Evolutionary conservation across 768 basidiomycete species (phyloP), one percentile per base, ranked within the genome.

Genomic region (Pleurotus giganteus): DNA sequence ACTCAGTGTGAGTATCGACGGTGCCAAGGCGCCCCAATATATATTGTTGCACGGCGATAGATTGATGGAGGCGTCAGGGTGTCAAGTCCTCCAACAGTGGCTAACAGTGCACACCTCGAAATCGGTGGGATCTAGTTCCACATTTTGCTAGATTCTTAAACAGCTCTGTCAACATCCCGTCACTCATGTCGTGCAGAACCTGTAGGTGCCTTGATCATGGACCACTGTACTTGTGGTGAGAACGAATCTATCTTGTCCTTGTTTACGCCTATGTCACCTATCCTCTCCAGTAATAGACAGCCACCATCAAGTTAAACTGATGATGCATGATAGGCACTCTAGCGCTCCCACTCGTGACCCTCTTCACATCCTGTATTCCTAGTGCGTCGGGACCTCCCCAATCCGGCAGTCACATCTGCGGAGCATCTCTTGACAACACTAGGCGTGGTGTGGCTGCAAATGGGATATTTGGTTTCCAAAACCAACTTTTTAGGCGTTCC

Each of bases 11-110:
- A 27, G 21, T 23, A 27, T n/a, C 27, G n/a, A 15, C 28, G 15
- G 46, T 9, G 27, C 27, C 27, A 29, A 47, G 28, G 26, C 27
- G 34, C 21, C 32, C 49, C 24, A 17, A n/a, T 24, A 31, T n/a
- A n/a, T n/a, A 21, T 49, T 31, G 8, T 49, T 23, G 34, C 49
- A 36, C 36, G 49, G 49, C 36, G n/a, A 36, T 51, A 34, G 31
- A 51, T 36, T 51, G 49, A 51, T 51, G 49, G 49, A 19, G 49
- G 47, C 29, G 29, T 31, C 47, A 34, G 34, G 49, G 49, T 36
- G 19, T 17, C 19, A 19, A 24, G 17, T 13, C 34, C 34, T 32
- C 34, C 34, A 13, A 34, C 4, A 15, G 27, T 23, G 19, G n/a
- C 11, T 9, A 36, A 11, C 34, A 9, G 34, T 36, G 11, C 34